Percentiles rank a stretch among this genome's conserved stretches.
Conservation (phyloP, 306 rosid genomes). For the Ochetophila trinervis region DNA sequence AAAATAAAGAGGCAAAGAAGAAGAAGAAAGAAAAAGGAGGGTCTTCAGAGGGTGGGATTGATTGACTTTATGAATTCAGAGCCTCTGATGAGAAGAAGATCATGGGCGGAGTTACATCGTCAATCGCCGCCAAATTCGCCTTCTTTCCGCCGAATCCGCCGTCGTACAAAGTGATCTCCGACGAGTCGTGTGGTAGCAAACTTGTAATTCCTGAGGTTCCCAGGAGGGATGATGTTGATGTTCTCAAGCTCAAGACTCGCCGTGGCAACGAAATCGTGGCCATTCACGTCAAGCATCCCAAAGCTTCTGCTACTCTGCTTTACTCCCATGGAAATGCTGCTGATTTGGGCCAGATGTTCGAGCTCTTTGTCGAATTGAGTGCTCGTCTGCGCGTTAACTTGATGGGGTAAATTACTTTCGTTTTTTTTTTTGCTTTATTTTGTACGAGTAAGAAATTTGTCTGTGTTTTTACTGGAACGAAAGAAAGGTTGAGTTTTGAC, state of each 20-base stretch:
- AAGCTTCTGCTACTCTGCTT: slow-evolving; percentile 71
- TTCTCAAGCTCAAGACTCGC: slow-evolving; percentile 63
- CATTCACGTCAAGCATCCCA: slow-evolving; percentile 73
- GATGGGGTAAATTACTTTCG: slow-evolving; percentile 67
- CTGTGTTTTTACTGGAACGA: not conserved
- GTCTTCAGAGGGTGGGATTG: not conserved
- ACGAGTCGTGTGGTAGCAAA: slow-evolving; percentile 26
- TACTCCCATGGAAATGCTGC: slow-evolving; percentile 95
- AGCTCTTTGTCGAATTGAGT: slow-evolving; percentile 83
- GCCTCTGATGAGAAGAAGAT: slow-evolving; percentile 38
- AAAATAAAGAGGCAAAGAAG: not conserved
- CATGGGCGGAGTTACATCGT: slow-evolving; percentile 95
- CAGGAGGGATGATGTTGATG: slow-evolving; percentile 78
- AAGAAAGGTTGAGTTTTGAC: not conserved
- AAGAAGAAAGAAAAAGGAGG: not conserved
- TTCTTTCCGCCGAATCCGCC: slow-evolving; percentile 95
- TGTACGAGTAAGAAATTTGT: not conserved
- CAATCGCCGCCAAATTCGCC: slow-evolving; percentile 95
- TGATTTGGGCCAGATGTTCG: slow-evolving; percentile 94
- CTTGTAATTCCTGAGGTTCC: slow-evolving; percentile 68
- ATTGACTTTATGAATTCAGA: slow-evolving; percentile 36
- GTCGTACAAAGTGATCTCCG: slow-evolving; percentile 56
- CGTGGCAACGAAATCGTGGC: slow-evolving; percentile 81
- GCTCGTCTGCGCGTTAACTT: slow-evolving; percentile 75
- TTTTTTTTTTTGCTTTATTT: not conserved